Evolutionary conservation across 2,329 filamentous ascomycete genomes (phyloP).

Genomic region (Ophiostoma fasciatum): DNA sequence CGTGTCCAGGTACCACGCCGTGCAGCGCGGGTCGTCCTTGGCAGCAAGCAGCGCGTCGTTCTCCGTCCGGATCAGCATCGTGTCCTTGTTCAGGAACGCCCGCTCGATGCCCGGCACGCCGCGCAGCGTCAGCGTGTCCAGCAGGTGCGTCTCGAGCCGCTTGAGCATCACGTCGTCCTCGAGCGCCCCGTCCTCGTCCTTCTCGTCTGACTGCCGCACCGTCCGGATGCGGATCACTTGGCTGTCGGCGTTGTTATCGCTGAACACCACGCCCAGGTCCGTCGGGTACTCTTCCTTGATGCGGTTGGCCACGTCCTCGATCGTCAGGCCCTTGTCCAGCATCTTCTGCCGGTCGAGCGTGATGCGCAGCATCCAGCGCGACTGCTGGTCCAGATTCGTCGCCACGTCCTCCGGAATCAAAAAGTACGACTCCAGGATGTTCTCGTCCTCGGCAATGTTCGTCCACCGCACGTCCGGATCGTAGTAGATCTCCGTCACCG

Average conservation of each 20-base stretch:
- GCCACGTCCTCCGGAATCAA: conserved; percentile 70
- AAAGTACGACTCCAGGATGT: conserved; percentile 96
- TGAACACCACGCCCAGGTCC: conserved; percentile 87
- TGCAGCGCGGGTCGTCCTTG: conserved; percentile 61
- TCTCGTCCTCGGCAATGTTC: conserved; percentile 70
- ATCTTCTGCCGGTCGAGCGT: conserved; percentile 87
- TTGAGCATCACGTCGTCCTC: conserved; percentile 90
- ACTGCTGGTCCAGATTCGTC: conserved; percentile 55
- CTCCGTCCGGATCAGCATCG: conserved; percentile 47
- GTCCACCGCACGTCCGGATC: conserved; percentile 82
- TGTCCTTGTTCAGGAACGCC: conserved; percentile 82
- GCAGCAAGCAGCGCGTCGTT: conserved; percentile 61
- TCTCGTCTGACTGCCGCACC: conserved; percentile 52
- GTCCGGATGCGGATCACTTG: conserved; percentile 88
- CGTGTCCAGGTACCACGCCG: conserved; percentile 94
- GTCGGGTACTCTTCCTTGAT: conserved; percentile 81
- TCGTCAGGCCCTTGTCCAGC: conserved; percentile 82
- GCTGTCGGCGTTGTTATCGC: conserved; percentile 93
- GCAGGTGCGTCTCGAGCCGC: conserved; percentile 76
- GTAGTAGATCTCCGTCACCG: conserved; percentile 92
- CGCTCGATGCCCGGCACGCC: conserved; percentile 80
- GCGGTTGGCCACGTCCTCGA: conserved; percentile 76
- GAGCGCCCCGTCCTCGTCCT: conserved; percentile 51
- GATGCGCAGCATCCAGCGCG: conserved; percentile 89
- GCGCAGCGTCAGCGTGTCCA: conserved; percentile 81